Conservation (phyloP, 331 rosid species). For the Cydonia oblonga region DNA sequence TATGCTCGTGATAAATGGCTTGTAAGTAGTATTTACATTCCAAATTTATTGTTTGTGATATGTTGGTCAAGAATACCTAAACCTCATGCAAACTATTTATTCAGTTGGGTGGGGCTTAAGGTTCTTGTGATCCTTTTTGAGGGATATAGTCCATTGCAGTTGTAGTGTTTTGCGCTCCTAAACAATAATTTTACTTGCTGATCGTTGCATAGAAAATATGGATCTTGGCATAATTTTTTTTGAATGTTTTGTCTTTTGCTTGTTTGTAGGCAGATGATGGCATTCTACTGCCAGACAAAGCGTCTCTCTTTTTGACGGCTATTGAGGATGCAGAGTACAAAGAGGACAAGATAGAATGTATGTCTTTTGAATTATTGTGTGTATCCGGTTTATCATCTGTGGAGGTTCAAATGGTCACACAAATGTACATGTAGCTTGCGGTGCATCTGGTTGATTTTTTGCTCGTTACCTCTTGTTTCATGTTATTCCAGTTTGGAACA, state of each 20-base stretch:
- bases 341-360: constrained; percentile 98
- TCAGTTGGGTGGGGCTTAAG: not conserved
- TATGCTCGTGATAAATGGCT: constrained; percentile 47
- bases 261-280: constrained; percentile 63
- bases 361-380: constrained; percentile 23
- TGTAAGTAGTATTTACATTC: constrained; percentile 41
- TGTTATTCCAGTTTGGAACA: constrained; percentile 73
- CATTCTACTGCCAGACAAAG: constrained; percentile 76
- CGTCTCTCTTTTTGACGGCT: constrained; percentile 74
- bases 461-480: not conserved
- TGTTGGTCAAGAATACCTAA: not conserved
- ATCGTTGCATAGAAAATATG: not conserved
- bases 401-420: not conserved
- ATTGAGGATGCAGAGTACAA: constrained; percentile 96
- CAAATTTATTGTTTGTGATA: not conserved
- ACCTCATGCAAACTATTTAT: not conserved
- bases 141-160: not conserved
- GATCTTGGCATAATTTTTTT: not conserved
- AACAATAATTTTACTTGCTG: too few relatives aligned
- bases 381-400: not conserved
- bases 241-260: not conserved
- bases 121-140: not conserved
- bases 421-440: not conserved
- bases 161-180: too few relatives aligned
- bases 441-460: not conserved